Evolutionary conservation across 129 eudicot genomes (phyloP).

Genomic region (Centrapalus pauciflorus): DNA sequence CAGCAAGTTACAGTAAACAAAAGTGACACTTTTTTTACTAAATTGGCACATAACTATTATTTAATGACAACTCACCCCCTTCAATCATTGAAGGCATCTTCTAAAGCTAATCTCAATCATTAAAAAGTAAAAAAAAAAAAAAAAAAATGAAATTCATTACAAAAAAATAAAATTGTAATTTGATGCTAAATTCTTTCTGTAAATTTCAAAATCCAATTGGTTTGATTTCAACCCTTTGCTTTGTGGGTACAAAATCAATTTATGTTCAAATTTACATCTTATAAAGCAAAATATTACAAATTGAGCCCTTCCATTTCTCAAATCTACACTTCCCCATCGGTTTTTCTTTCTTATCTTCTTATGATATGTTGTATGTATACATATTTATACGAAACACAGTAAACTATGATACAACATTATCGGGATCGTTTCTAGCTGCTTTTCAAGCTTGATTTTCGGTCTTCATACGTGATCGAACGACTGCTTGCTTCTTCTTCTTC

Average conservation of each 20-base stretch:
- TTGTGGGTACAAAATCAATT: constrained; percentile 30
- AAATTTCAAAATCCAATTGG: constrained; percentile 10
- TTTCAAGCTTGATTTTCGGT: not conserved
- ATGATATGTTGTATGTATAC: constrained; percentile 33
- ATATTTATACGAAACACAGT: constrained; percentile 19
- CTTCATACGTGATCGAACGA: not conserved
- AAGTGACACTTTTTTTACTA: constrained; percentile 12
- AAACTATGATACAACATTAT: constrained; percentile 37
- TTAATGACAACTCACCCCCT: constrained; percentile 10
- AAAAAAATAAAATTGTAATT: not conserved
- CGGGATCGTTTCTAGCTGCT: not conserved
- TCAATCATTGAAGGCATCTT: constrained; percentile 40
- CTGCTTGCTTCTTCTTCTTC: not conserved
- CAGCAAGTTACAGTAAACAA: not conserved
- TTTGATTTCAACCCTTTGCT: constrained; percentile 37
- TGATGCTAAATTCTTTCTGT: not conserved
- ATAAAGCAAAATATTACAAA: constrained; percentile 29
- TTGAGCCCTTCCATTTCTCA: constrained; percentile 18
- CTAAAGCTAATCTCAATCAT: constrained; percentile 25
- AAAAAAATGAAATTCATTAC: not conserved
- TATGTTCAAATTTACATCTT: constrained; percentile 31
- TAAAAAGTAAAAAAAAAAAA: not conserved
- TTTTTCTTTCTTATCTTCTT: constrained; percentile 13
- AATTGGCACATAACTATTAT: constrained; percentile 10
- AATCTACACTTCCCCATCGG: constrained; percentile 33